Base-by-base conservation (phyloP, 495 filamentous ascomycete species). In the Penicillium coprophilum region DNA sequence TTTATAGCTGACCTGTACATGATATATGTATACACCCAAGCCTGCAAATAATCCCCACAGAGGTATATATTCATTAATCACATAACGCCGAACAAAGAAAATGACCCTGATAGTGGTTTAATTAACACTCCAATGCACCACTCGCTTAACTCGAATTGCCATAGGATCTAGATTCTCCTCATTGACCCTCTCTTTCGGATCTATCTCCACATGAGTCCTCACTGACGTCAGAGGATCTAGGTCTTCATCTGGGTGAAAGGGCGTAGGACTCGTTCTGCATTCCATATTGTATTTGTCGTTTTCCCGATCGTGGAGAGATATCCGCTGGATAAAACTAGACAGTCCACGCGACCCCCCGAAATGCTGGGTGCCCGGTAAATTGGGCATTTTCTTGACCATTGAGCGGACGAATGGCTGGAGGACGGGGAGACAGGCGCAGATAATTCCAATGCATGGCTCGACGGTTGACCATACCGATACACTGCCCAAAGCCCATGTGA, bases 391-490 rank as follows among this genome's bases (percentile, higher is more conserved):
- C 28, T 57, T 59, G 36, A 21, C 21, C 7, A 53, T 57, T 13
- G 53, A 59, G 27, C 52, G 60, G 30, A 62, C 34, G 23, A 67
- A 40, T 6, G 61, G 61, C 23, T 62, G 63, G 24, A 67, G 49
- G 12, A 59, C 52, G 3, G 66, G 68, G 31, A 75, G 62, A 49
- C 69, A 75, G 11, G 75, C 75, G 47, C 69, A 71, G 30, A 76
- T 65, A 13, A 79, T 74, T 24, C 69, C 75, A 24, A 74, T 63
- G 54, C 72, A 75, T 39, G 71, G 59, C 31, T 79, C 76, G 15
- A 79, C 64, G 0, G 67, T 70, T 4, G 81, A 82, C 65, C 81
- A 77, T 23, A 80, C 69, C 19, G 71, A 74, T 13, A 79, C 65
- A 15, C 69, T 56, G 39, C 68, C 65, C 27, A 70, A 69, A n/a